A percentile compares a stretch with the other conserved stretches of the same genome.
phyloP scores from a whole-genome alignment of 371 early-diverging fungal species.

The Apophysomyces elegans region DNA sequence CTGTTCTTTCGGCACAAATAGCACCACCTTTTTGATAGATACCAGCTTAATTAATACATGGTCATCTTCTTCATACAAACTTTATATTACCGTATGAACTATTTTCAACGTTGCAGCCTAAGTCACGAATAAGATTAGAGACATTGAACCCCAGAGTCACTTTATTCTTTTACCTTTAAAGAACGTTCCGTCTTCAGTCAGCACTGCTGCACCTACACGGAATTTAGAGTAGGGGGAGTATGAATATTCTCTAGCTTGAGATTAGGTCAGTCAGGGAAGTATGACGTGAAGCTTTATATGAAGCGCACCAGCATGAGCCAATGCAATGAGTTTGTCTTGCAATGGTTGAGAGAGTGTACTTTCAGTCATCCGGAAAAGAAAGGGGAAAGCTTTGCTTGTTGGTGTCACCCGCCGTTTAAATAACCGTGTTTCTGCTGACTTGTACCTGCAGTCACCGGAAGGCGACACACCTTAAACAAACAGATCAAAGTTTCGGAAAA shows the following conservation, averaged over 20 bases:
- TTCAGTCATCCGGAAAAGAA: constrained; percentile 5
- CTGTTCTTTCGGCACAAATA: constrained; percentile 88
- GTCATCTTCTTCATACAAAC: background rate
- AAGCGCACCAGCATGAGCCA: constrained; percentile 20
- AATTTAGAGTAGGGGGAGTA: constrained; percentile 89
- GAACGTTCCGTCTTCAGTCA: constrained; percentile 65
- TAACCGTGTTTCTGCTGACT: too few species aligned
- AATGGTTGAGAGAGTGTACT: constrained; percentile 10
- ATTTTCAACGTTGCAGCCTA: constrained; percentile 86
- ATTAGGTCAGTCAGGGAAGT: background rate
- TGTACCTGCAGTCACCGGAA: too few species aligned
- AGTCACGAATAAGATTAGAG: background rate
- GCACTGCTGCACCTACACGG: constrained; percentile 80
- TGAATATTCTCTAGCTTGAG: constrained; percentile 53
- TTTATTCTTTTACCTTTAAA: constrained; percentile 52
- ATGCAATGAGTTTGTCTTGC: constrained; percentile 13
- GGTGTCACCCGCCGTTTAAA: background rate
- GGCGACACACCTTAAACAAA: too few species aligned
- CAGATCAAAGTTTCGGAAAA: too few species aligned
- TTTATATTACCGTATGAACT: constrained; percentile 68
- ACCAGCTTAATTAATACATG: constrained; percentile 14
- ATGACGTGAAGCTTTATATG: background rate
- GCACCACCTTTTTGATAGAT: constrained; percentile 50
- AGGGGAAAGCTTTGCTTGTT: background rate
- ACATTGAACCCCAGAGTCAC: too few species aligned